Conservation (phyloP, 345 rosid genomes). For the Citrus reticulata region DNA sequence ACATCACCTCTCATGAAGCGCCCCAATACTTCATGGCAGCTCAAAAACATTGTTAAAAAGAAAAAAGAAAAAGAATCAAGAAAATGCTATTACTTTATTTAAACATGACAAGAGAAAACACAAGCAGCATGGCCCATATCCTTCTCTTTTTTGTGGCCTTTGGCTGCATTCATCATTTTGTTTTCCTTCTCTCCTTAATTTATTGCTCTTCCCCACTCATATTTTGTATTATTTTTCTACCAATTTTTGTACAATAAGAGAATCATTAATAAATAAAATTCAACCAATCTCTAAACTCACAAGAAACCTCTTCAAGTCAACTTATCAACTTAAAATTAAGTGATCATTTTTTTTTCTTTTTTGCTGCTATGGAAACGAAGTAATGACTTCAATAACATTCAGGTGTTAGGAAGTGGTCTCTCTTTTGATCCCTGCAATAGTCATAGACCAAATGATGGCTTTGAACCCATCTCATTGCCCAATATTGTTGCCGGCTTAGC, state of each 20-base stretch:
- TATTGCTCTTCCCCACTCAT: neutral
- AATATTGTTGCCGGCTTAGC: conserved; percentile 50
- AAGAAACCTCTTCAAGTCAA: conserved; percentile 11
- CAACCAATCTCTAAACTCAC: conserved; percentile 24
- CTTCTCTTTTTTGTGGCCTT: neutral
- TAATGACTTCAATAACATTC: conserved; percentile 45
- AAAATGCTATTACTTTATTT: neutral
- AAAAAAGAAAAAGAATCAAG: neutral
- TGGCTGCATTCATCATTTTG: neutral
- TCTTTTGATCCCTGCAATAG: conserved; percentile 69
- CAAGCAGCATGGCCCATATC: conserved; percentile 1
- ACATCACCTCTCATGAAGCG: neutral
- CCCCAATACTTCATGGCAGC: neutral
- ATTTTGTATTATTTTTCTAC: neutral
- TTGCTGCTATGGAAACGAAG: too few relatives aligned
- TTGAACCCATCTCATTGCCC: conserved; percentile 87
- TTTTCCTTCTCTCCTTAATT: neutral
- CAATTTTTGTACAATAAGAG: conserved; percentile 11
- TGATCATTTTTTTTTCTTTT: neutral
- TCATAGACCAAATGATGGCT: conserved; percentile 58
- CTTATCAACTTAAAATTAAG: neutral
- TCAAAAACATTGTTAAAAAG: neutral
- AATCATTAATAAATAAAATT: neutral
- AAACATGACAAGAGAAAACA: conserved; percentile 29
- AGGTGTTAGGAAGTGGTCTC: conserved; percentile 85